Evolutionary conservation across 257 asterid species (phyloP).

Genomic region (Fraxinus cuspidata): DNA sequence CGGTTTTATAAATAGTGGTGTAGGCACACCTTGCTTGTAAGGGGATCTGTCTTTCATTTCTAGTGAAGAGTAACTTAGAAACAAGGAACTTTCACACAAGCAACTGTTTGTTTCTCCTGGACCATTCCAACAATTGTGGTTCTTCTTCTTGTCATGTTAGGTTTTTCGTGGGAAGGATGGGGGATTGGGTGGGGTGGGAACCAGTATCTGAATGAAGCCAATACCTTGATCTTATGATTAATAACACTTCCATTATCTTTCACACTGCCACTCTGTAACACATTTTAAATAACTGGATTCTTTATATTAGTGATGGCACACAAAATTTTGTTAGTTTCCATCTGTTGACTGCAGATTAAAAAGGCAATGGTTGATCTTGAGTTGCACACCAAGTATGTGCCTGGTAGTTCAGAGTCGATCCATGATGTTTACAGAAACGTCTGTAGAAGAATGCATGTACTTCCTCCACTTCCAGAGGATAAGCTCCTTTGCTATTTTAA

Average conservation of each 20-base stretch:
- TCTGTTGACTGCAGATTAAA: slow-evolving; percentile 59
- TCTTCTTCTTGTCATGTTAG: background rate
- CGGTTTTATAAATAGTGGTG: background rate
- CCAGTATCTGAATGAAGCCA: background rate
- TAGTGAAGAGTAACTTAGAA: background rate
- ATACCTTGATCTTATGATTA: background rate
- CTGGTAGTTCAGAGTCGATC: slow-evolving; percentile 83
- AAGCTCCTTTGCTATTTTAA: slow-evolving; percentile 79
- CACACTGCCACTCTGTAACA: background rate
- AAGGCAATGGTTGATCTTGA: slow-evolving; percentile 80
- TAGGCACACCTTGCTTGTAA: background rate
- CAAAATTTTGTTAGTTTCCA: background rate
- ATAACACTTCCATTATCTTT: background rate
- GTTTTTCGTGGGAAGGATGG: background rate
- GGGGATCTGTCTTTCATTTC: background rate
- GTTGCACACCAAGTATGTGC: slow-evolving; percentile 67
- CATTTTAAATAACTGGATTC: no score
- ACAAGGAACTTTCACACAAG: background rate
- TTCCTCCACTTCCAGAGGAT: slow-evolving; percentile 86
- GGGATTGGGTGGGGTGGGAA: background rate
- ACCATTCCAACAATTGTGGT: background rate
- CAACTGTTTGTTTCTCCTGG: background rate
- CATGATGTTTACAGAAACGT: slow-evolving; percentile 75
- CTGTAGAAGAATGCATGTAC: slow-evolving; percentile 67
- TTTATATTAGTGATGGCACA: no score